Base-by-base conservation (phyloP, 148 eudicot species). In the Cornus controversa region DNA sequence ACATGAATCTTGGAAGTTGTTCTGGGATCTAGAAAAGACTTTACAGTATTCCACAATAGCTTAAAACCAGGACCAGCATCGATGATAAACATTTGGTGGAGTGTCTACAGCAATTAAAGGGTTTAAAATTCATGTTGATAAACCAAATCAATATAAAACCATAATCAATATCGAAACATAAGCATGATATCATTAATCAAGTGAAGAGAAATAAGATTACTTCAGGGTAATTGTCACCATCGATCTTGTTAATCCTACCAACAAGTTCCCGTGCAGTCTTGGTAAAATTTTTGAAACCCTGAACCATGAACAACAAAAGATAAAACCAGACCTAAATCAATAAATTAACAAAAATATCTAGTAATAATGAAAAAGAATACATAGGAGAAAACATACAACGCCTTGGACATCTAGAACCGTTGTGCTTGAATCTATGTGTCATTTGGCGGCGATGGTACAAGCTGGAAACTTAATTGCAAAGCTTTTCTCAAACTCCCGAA, bases 61-160 rank as follows among this genome's bases (percentile, higher is more conserved):
- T 94, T 89, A 85, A 96, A 96, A 73, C 99, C 98, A 80, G 93
- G 87, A 81, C 99, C 98, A 82, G 98, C 99, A 90, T 96, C 93
- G 84, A 96, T 96, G 83, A 96, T 96, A 83, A 86, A 96, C 99
- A 96, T 96, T 81, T 92, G 97, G 83, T 88, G 84, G 64, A 96
- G 87, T 25, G 97, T 91, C 99, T 96, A 90, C 85, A 81, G 68
- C 10, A 66, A 80, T 73, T 34, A 40, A 69, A 37, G 68, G n/a
- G 73, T 31, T 66, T 4, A 72, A 53, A 42, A 57, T 77, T 79
- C 34, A 64, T 8, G 64, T 60, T 60, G 64, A n/a, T 25, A 78
- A n/a, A 58, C 14, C 66, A 73, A 75, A 28, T 34, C 5, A n/a
- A n/a, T n/a, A n/a, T n/a, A n/a, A n/a, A n/a, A n/a, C n/a, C n/a